These are phyloP conservation scores for Schwanniomyces vanrijiae DNA, from an alignment of 805 yeast species.

Conservation along the genomic window DNA sequence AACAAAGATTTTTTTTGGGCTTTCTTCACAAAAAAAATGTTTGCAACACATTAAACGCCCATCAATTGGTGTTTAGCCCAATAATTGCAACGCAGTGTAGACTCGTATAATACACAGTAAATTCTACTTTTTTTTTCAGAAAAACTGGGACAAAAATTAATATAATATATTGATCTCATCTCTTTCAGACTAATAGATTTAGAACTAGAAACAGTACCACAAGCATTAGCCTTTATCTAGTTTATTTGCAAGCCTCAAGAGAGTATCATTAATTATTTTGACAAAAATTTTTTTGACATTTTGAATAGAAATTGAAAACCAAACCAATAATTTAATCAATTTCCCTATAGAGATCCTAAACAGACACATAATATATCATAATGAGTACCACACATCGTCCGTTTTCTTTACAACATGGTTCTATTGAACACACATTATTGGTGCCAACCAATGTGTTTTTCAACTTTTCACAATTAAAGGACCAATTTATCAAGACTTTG, in stretches of 20 bases:
- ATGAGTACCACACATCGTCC: slow-evolving; percentile 57
- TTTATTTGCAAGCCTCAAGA: neutral
- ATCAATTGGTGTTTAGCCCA: slow-evolving; percentile 7
- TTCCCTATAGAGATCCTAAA: neutral
- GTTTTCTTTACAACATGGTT: slow-evolving; percentile 77
- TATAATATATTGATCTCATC: neutral
- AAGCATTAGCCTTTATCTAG: neutral
- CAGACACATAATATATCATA: slow-evolving; percentile 1
- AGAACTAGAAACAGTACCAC: slow-evolving; percentile 1
- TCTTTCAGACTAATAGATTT: neutral
- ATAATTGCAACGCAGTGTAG: slow-evolving; percentile 1
- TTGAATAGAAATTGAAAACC: neutral
- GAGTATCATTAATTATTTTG: neutral
- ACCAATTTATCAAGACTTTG: slow-evolving; percentile 75
- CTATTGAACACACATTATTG: slow-evolving; percentile 82
- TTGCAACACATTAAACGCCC: slow-evolving; percentile 7
- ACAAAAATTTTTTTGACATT: neutral
- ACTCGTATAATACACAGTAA: neutral
- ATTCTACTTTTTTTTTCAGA: neutral
- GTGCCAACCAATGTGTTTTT: slow-evolving; percentile 82
- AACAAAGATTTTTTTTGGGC: slow-evolving; percentile 8
- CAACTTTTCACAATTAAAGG: slow-evolving; percentile 82
- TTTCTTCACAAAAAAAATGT: slow-evolving; percentile 2
- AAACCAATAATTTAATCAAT: neutral
- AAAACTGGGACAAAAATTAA: neutral